A percentile compares a stretch with the other conserved stretches of the same genome.
Conservation (phyloP, 2,329 filamentous ascomycete genomes). For the Ophiocordyceps camponoti-saundersi region DNA sequence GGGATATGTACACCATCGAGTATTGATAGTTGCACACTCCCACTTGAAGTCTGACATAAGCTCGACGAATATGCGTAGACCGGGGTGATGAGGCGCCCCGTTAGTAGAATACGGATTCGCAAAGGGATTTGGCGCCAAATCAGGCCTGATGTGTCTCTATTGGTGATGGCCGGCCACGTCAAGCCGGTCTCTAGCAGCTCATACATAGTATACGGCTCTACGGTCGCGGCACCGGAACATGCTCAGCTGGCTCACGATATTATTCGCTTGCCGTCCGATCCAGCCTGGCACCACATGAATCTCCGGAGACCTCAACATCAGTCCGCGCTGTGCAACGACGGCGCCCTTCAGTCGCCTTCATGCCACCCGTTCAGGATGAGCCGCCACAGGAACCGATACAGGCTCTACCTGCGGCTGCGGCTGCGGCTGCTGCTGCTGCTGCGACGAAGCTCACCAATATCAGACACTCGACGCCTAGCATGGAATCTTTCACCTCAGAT, state of each 20-base stretch:
- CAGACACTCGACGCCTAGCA: conserved; percentile 37
- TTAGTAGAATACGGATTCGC: conserved; percentile 4
- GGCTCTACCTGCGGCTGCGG: conserved; percentile 49
- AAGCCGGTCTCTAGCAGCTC: background rate
- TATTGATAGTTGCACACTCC: too few relatives aligned
- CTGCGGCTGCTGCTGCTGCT: conserved; percentile 43
- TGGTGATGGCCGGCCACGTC: background rate
- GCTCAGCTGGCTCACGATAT: background rate
- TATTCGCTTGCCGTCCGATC: background rate
- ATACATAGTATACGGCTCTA: background rate
- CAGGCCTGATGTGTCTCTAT: background rate
- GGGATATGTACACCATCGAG: too few relatives aligned
- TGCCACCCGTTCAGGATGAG: conserved; percentile 50
- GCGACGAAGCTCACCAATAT: conserved; percentile 41
- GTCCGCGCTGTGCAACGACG: conserved; percentile 1
- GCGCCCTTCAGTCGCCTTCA: conserved; percentile 25
- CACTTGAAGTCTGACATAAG: background rate
- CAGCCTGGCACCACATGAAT: conserved; percentile 6
- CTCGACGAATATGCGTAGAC: background rate
- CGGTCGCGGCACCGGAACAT: conserved; percentile 1
- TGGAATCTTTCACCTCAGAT: conserved; percentile 30
- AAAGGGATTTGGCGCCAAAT: background rate
- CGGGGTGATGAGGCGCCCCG: background rate
- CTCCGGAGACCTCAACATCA: background rate
- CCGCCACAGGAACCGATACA: conserved; percentile 50